Evolutionary conservation across 2,329 filamentous ascomycete species (phyloP).

Genomic region (Trichophyton equinum): DNA sequence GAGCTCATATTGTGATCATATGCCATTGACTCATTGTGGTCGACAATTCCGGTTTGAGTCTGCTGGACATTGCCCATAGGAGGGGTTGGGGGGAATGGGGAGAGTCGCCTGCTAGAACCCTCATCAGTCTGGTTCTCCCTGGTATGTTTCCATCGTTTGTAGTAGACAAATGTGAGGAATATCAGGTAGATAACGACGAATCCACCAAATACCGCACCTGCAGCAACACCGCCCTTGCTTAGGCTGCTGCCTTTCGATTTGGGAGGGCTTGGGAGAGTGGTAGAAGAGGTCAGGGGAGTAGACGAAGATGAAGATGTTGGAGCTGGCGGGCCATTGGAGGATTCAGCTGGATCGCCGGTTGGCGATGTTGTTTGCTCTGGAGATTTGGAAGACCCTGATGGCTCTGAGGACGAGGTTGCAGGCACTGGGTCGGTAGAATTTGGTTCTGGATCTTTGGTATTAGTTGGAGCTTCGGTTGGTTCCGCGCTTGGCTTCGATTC

Average conservation of each 20-base stretch:
- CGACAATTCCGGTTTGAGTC: slow-evolving; percentile 2
- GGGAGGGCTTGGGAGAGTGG: slow-evolving; percentile 1
- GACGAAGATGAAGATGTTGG: not conserved
- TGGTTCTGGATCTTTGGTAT: not conserved
- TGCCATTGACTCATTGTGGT: not conserved
- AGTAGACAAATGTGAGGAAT: slow-evolving; percentile 11
- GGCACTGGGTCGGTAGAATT: not conserved
- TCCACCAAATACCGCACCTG: slow-evolving; percentile 12
- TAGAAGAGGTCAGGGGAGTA: slow-evolving; percentile 1
- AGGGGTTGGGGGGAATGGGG: slow-evolving; percentile 5
- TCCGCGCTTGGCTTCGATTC: not conserved
- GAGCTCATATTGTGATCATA: not conserved
- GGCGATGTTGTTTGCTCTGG: not conserved
- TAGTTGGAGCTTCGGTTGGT: not conserved
- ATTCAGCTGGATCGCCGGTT: not conserved
- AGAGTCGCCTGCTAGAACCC: not conserved
- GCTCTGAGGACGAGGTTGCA: not conserved
- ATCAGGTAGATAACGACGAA: slow-evolving; percentile 10
- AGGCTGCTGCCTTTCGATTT: slow-evolving; percentile 1
- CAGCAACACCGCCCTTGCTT: slow-evolving; percentile 10
- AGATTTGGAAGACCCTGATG: not conserved
- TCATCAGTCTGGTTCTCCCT: slow-evolving; percentile 7
- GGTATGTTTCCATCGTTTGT: slow-evolving; percentile 11
- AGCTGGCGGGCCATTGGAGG: not conserved
- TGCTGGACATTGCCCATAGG: slow-evolving; percentile 7